Evolutionary conservation across 2,329 filamentous ascomycete species (phyloP), one percentile per base, ranked within the genome.

Genomic region (Keithomyces neogunnii): DNA sequence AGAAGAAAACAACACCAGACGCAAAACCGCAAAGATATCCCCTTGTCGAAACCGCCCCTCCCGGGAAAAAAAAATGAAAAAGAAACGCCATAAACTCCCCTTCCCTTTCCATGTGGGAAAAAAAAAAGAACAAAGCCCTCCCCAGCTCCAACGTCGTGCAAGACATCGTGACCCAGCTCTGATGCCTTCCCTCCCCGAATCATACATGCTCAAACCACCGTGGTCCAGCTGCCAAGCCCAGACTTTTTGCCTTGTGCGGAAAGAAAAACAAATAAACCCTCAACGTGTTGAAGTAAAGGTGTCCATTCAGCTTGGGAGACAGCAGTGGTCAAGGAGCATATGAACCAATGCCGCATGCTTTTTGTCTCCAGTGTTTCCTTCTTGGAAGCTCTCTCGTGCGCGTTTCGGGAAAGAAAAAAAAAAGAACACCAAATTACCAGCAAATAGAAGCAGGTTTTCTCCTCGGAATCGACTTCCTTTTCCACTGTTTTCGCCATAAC

Each of bases 81-180:
- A 13, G 10, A 44, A 49, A 49, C 48, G 48, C 48, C 48, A 6
- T 5, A 49, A 49, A 49, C 48, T 44, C 48, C 48, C 48, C 33
- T 26, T 32, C 48, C 48, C 30, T 38, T 29, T 45, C 48, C 48
- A 26, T 36, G 19, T 19, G 19, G 19, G 19, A 19, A 19, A 19
- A 19, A 19, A 19, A 19, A 19, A 19, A 19, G 19, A 19, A 19
- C 19, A 19, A 19, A 19, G 19, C 19, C 19, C 19, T 19, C 19
- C 19, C 19, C 19, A 19, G 19, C 19, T 19, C 33, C 33, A 35
- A 35, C 6, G 11, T 35, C 6, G 11, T 35, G 33, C 6, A 35
- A 35, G 33, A 6, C 6, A 26, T 19, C 6, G 8, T 11, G 11
- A 11, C 40, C n/a, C 40, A 44, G 40, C 28, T 26, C 40, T 28